Evolutionary conservation across 1,284 basidiomycete species (phyloP).

Genomic region (Ceratorhiza oryzae-sativae): DNA sequence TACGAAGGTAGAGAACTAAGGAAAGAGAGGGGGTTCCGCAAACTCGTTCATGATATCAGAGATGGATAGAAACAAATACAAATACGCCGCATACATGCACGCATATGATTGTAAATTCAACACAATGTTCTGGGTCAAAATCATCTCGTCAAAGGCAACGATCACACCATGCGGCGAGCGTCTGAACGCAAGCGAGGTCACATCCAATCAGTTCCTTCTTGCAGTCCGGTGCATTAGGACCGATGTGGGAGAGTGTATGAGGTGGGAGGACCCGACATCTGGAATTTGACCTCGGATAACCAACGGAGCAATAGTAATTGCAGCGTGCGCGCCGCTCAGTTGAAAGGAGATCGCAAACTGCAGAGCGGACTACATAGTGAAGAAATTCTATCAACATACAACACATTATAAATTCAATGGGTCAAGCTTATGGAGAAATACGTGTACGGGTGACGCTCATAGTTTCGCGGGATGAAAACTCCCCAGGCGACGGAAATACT

Average conservation of each 20-base stretch:
- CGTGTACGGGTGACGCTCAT: no score
- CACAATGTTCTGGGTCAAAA: constrained; percentile 76
- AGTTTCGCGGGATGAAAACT: no score
- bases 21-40: no score
- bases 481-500: no score
- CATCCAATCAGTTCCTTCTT: constrained; percentile 76
- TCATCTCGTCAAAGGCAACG: constrained; percentile 72
- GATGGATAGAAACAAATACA: no score
- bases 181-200: constrained; percentile 58
- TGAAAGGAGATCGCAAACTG: constrained; percentile 65
- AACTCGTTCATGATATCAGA: no score
- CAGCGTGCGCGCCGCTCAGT: constrained; percentile 66
- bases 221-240: constrained; percentile 76
- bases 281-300: constrained; percentile 77
- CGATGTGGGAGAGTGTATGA: constrained; percentile 52
- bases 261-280: constrained; percentile 78
- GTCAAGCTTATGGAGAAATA: no score
- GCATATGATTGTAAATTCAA: no score
- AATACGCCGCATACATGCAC: no score
- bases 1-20: no score
- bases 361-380: constrained; percentile 72
- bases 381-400: no score
- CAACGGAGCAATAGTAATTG: constrained; percentile 75
- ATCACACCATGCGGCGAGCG: constrained; percentile 77
- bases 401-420: no score